Evolutionary conservation across 352 stramenopile genomes (phyloP).

Genomic region (Phytophthora hybrid): DNA sequence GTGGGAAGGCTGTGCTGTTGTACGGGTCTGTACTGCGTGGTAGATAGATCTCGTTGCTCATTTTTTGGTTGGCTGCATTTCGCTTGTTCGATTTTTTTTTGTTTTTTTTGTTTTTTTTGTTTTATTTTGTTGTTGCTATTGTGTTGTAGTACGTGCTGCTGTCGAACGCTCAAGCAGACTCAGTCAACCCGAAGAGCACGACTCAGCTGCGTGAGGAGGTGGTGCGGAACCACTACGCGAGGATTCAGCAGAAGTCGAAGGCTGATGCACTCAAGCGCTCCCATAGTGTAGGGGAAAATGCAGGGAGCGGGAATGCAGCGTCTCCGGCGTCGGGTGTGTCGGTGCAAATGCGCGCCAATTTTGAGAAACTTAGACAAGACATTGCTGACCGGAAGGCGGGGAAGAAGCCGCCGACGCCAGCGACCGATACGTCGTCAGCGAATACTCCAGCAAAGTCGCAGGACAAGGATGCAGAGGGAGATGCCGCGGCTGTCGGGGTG

Average conservation of each 20-base stretch:
- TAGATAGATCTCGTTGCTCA: background rate
- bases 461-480: conserved; percentile 21
- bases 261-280: conserved; percentile 44
- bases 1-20: conserved; percentile 35
- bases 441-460: conserved; percentile 28
- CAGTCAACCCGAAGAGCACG: conserved; percentile 73
- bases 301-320: conserved; percentile 30
- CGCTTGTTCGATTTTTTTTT: background rate
- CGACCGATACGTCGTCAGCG: conserved; percentile 22
- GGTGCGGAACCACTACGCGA: conserved; percentile 67
- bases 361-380: conserved; percentile 76
- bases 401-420: conserved; percentile 33
- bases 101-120: conserved; percentile 8
- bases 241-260: conserved; percentile 71
- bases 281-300: conserved; percentile 30
- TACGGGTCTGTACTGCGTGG: background rate
- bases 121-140: conserved; percentile 5
- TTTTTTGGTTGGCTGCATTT: background rate
- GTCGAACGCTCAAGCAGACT: conserved; percentile 83
- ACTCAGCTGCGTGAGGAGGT: conserved; percentile 76
- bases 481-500: conserved; percentile 40
- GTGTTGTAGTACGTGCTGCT: conserved; percentile 74
- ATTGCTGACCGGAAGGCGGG: conserved; percentile 67
- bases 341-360: conserved; percentile 76
- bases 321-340: conserved; percentile 52